A percentile compares a stretch with the other conserved stretches of the same genome.
Evolutionary conservation across 1,139 yeast genomes (phyloP).

Genomic region (Zhuliangozyma blackwelliae): DNA sequence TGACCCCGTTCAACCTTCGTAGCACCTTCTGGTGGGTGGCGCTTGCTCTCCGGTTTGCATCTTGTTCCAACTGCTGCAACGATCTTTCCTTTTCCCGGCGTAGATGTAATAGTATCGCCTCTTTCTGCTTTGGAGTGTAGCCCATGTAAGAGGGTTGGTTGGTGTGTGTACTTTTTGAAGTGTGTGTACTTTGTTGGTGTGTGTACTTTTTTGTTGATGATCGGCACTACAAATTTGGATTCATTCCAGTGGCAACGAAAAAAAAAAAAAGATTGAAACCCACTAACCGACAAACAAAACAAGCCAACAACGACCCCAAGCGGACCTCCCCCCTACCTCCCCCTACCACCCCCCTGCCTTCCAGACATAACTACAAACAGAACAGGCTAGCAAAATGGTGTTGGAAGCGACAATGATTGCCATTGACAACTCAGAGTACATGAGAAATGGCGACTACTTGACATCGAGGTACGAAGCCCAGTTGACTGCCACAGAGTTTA

Average conservation of each 20-base stretch:
- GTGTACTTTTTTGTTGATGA: too few relatives aligned
- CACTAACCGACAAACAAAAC: too few relatives aligned
- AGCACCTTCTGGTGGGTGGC: slow-evolving; percentile 22
- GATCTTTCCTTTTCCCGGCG: slow-evolving; percentile 18
- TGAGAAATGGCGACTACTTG: slow-evolving; percentile 92
- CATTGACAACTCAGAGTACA: slow-evolving; percentile 91
- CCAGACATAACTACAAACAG: neutral
- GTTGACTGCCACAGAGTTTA: slow-evolving; percentile 82
- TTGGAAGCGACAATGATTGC: slow-evolving; percentile 95
- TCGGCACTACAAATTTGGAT: too few relatives aligned
- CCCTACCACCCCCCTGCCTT: too few relatives aligned
- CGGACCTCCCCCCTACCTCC: too few relatives aligned
- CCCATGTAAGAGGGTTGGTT: too few relatives aligned
- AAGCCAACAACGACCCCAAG: too few relatives aligned
- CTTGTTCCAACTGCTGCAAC: slow-evolving; percentile 13
- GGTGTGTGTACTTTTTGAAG: neutral
- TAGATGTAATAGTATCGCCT: slow-evolving; percentile 25
- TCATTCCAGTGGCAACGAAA: too few relatives aligned
- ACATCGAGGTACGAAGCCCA: slow-evolving; percentile 92
- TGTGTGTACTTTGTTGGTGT: neutral
- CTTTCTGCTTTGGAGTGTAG: slow-evolving; percentile 35
- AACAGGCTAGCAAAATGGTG: slow-evolving; percentile 51
- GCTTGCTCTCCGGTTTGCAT: slow-evolving; percentile 17
- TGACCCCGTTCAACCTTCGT: slow-evolving; percentile 36
- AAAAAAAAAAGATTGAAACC: too few relatives aligned